phyloP scores from a whole-genome alignment of 208 protist species.

The Wallacemonas sp. region DNA sequence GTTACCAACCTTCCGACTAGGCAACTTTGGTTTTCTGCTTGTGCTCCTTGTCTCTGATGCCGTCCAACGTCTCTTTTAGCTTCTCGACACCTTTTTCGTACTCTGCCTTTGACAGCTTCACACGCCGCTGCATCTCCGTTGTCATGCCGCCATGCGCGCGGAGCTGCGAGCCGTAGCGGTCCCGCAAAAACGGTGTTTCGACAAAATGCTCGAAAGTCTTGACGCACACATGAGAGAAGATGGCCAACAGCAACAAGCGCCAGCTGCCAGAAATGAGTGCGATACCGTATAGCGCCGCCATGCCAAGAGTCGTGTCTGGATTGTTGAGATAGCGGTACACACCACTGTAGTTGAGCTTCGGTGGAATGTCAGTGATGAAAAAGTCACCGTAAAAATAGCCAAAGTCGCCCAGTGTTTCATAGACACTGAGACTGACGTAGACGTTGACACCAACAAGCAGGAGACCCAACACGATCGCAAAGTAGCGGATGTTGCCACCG shows the following conservation, averaged over 20 bases:
- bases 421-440: constrained; percentile 78
- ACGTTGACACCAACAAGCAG: constrained; percentile 84
- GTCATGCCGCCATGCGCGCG: constrained; percentile 53
- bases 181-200: constrained; percentile 75
- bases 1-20: too few relatives aligned
- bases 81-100: constrained; percentile 38
- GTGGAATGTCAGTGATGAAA: constrained; percentile 69
- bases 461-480: constrained; percentile 43
- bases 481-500: constrained; percentile 36
- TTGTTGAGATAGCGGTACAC: constrained; percentile 97
- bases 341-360: constrained; percentile 87
- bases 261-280: constrained; percentile 86
- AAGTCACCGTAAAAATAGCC: constrained; percentile 95
- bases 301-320: constrained; percentile 88
- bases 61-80: constrained; percentile 37
- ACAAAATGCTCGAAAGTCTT: constrained; percentile 85
- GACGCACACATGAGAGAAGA: constrained; percentile 71
- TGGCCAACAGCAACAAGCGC: constrained; percentile 65
- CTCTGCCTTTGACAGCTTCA: constrained; percentile 40
- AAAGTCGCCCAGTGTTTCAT: constrained; percentile 89
- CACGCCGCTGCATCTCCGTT: constrained; percentile 43
- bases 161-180: constrained; percentile 47
- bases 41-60: constrained; percentile 35
- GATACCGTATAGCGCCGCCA: constrained; percentile 88
- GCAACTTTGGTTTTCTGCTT: constrained; percentile 6